Evolutionary conservation across 805 yeast species (phyloP).

Genomic region (Suhomyces prunicola): DNA sequence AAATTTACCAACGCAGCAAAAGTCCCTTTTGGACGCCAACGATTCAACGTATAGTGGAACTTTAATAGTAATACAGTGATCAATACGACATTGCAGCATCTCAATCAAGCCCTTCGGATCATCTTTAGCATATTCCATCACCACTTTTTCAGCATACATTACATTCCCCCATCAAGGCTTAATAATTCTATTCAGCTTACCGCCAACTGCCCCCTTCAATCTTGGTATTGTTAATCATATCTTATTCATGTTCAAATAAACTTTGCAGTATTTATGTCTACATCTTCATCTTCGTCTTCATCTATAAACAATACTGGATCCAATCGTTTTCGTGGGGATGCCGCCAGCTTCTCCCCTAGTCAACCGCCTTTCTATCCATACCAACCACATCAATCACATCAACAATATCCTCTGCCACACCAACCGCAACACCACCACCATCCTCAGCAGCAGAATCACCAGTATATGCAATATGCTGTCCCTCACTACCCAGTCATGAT

Average conservation of each 20-base stretch:
- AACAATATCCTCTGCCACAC: constrained; percentile 8
- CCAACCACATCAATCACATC: constrained; percentile 6
- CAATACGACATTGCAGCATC: background rate
- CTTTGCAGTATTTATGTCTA: constrained; percentile 6
- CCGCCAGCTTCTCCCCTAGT: constrained; percentile 36
- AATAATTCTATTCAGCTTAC: background rate
- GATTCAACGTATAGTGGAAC: background rate
- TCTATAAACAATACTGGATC: constrained; percentile 29
- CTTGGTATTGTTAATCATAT: background rate
- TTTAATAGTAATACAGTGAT: background rate
- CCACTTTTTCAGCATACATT: background rate
- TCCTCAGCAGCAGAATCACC: constrained; percentile 11
- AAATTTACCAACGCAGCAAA: constrained; percentile 1
- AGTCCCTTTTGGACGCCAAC: background rate
- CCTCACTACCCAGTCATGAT: constrained; percentile 7
- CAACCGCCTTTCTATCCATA: constrained; percentile 8
- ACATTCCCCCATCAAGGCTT: background rate
- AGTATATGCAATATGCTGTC: constrained; percentile 13
- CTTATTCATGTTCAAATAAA: constrained; percentile 6
- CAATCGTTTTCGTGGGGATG: constrained; percentile 38
- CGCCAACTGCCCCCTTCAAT: background rate
- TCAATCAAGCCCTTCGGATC: background rate
- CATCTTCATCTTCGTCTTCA: constrained; percentile 17
- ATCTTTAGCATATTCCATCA: background rate
- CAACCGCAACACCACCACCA: constrained; percentile 10